These are phyloP conservation scores for Tetrahymena malaccensis DNA, from an alignment of 73 alveolate species.

Conservation along the genomic window DNA sequence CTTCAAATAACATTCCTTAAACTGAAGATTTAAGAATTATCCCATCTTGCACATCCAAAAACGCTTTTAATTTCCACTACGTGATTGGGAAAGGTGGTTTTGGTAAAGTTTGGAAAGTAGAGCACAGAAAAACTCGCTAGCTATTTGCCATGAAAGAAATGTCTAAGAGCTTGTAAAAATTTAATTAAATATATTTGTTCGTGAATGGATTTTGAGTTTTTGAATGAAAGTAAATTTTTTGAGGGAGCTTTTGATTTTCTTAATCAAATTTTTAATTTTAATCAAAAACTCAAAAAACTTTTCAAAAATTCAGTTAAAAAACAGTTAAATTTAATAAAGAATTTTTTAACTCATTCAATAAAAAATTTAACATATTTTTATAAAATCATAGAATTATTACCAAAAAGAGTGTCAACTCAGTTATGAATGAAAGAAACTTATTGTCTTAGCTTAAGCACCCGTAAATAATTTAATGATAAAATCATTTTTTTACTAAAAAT, in stretches of 20 bases:
- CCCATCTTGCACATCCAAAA: constrained; percentile 6
- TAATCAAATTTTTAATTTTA: background rate
- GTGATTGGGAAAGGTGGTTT: constrained; percentile 82
- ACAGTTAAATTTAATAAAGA: background rate
- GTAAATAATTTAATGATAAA: background rate
- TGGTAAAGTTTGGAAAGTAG: constrained; percentile 86
- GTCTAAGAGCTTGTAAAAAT: constrained; percentile 44
- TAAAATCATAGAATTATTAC: constrained; percentile 13
- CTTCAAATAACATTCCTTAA: background rate
- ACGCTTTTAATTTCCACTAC: constrained; percentile 51
- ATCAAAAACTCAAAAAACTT: background rate
- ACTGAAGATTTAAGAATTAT: background rate
- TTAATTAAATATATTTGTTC: background rate
- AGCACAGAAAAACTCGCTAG: constrained; percentile 52
- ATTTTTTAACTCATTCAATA: background rate
- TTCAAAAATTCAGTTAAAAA: background rate
- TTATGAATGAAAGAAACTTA: constrained; percentile 30
- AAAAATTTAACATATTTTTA: background rate
- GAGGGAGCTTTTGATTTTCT: too few species aligned
- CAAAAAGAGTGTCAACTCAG: constrained; percentile 43
- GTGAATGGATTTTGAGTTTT: too few species aligned
- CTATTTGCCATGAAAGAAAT: constrained; percentile 78
- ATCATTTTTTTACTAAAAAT: too few species aligned
- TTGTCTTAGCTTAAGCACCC: constrained; percentile 22
- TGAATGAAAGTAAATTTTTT: too few species aligned